Percentiles rank a stretch among this genome's conserved stretches.
Conservation (phyloP, 176 grass and related monocot genomes). For the Avena atlantica region DNA sequence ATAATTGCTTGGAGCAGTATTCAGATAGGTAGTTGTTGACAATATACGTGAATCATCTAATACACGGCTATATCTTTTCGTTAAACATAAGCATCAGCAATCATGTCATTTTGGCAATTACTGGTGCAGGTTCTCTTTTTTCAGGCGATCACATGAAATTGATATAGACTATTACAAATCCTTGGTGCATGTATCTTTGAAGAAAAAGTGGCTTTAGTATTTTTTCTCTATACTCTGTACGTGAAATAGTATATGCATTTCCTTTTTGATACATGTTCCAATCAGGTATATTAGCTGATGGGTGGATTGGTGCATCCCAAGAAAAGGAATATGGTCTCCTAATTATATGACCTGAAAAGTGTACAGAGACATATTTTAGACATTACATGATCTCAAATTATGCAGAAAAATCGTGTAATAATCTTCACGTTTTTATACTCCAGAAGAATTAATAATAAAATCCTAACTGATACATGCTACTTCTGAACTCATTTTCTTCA, state of each 20-base stretch:
- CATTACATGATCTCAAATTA: constrained; percentile 19
- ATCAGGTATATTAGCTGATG: neutral
- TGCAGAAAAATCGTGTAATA: neutral
- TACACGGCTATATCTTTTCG: constrained; percentile 5
- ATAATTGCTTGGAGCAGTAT: neutral
- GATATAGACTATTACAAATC: neutral
- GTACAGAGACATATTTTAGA: constrained; percentile 28
- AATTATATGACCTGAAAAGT: constrained; percentile 27
- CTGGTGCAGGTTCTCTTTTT: constrained; percentile 1
- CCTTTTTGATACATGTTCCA: neutral
- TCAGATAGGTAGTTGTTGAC: constrained; percentile 29
- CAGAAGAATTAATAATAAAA: neutral
- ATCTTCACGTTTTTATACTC: neutral
- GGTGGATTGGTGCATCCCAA: neutral
- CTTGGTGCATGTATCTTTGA: constrained; percentile 9
- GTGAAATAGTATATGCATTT: constrained; percentile 5
- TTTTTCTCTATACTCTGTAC: constrained; percentile 9
- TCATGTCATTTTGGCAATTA: constrained; percentile 5
- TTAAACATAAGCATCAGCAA: neutral
- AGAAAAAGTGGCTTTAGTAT: neutral
- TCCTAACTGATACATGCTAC: neutral
- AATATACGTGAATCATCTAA: constrained; percentile 4
- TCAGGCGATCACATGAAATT: neutral
- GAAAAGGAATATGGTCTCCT: neutral
- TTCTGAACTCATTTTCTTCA: constrained; percentile 24